A percentile compares a stretch with the other conserved stretches of the same genome.
These are phyloP conservation scores for Citrullus colocynthis DNA, from an alignment of 306 rosid species.

Conservation along the genomic window DNA sequence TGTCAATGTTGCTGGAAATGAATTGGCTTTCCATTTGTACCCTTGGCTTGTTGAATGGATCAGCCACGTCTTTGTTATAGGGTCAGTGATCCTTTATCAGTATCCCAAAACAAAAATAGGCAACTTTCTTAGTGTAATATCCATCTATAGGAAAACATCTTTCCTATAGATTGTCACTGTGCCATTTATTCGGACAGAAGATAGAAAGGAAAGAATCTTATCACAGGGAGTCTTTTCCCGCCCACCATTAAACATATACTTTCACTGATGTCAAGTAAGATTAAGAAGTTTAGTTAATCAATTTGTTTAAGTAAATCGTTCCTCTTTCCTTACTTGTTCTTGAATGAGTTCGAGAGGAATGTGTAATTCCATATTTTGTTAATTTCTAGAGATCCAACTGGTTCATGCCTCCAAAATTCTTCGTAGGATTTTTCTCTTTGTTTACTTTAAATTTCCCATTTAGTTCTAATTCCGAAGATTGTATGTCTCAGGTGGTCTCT, in stretches of 20 bases:
- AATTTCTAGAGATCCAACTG: neutral
- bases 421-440: neutral
- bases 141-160: neutral
- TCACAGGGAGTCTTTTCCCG: neutral
- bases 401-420: neutral
- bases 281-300: neutral
- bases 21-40: neutral
- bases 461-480: neutral
- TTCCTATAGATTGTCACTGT: neutral
- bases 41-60: neutral
- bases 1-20: neutral
- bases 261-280: neutral
- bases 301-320: neutral
- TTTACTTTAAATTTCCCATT: neutral
- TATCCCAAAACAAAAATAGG: neutral
- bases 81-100: neutral
- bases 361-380: neutral
- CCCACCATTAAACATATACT: neutral
- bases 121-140: neutral
- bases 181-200: neutral
- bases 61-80: neutral
- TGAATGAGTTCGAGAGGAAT: neutral
- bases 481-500: conserved; percentile 63
- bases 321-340: neutral
- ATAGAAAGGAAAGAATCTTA: neutral